Evolutionary conservation across 352 stramenopile species (phyloP), one percentile per base, ranked within the genome.

Genomic region (Globisporangium mamillatum): DNA sequence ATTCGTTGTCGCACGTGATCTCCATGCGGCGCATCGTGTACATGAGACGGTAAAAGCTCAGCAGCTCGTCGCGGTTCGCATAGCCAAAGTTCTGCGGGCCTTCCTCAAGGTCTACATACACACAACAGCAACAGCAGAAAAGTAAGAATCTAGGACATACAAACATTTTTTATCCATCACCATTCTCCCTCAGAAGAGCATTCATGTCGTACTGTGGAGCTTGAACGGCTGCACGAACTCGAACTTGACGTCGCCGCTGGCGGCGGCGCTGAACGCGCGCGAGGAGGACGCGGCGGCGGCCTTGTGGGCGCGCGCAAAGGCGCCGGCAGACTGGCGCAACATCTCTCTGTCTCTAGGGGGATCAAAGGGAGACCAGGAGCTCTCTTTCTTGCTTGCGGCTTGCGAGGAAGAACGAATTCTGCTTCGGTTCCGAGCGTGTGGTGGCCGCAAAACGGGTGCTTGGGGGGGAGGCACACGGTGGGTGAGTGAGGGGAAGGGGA

Each of bases 21-120:
- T 99, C 98, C 98, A 99, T 99, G 64, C 98, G 94, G 71, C 98
- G 95, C 96, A 99, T 99, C 18, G 93, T 99, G 92, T 99, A 99
- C 98, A 99, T 99, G 58, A 98, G 76, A 77, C 97, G 87, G 80
- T 99, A 99, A 80, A 98, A 99, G 16, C 75, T 72, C 60, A 99
- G 68, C 62, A 99, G 81, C 75, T 99, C 97, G 64, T 99, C 95
- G 69, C 98, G 98, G 75, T 91, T 98, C 50, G 90, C 91, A 72
- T 91, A 72, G 32, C 79, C 84, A 52, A 74, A 79, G 50, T 88
- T 68, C 32, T 82, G 71, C 25, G 89, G 87, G 61, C 85, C 89
- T 34, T 79, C 64, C 69, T 94, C 87, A 48, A 96, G 83, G 70
- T 80, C 85, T 93, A 60, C 3, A 10, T 20, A 46, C 36, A 16